Conservation (phyloP, 139 green algal genomes). For the Pleodorina starrii region DNA sequence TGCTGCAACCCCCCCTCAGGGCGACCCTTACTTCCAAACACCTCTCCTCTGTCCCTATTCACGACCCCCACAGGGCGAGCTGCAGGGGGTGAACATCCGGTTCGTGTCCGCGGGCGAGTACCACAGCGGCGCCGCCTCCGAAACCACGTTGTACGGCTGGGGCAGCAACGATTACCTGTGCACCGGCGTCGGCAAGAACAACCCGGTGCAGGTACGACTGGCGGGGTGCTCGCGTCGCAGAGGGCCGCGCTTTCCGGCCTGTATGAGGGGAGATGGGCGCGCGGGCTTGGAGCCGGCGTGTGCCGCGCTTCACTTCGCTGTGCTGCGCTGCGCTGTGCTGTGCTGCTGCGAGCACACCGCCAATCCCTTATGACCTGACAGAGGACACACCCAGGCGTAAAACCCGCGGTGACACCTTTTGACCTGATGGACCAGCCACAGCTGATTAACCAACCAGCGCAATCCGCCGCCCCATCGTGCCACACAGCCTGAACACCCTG, state of each 20-base stretch:
- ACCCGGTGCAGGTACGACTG: slow-evolving; percentile 17
- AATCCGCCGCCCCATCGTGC: neutral
- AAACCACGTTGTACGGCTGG: slow-evolving; percentile 61
- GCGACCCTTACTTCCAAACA: neutral
- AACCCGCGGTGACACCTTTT: too few relatives aligned
- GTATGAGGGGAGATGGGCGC: too few relatives aligned
- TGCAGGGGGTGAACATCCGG: slow-evolving; percentile 48
- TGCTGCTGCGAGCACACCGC: too few relatives aligned
- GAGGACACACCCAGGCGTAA: too few relatives aligned
- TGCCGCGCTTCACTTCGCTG: too few relatives aligned
- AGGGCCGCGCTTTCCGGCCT: neutral
- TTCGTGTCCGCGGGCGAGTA: slow-evolving; percentile 72
- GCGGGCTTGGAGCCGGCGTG: too few relatives aligned
- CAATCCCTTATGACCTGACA: too few relatives aligned
- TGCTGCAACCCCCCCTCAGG: neutral
- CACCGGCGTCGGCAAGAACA: slow-evolving; percentile 53
- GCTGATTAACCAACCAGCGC: neutral
- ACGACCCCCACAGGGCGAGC: slow-evolving; percentile 27
- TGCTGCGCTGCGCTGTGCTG: too few relatives aligned
- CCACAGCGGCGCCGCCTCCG: slow-evolving; percentile 66
- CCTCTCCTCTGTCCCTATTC: neutral
- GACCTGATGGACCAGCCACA: too few relatives aligned
- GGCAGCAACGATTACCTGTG: slow-evolving; percentile 67
- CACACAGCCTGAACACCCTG: neutral
- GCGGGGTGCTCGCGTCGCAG: too few relatives aligned